Base-by-base conservation (phyloP, 1,284 basidiomycete genomes). In the Cryptococcus maquisensis region DNA sequence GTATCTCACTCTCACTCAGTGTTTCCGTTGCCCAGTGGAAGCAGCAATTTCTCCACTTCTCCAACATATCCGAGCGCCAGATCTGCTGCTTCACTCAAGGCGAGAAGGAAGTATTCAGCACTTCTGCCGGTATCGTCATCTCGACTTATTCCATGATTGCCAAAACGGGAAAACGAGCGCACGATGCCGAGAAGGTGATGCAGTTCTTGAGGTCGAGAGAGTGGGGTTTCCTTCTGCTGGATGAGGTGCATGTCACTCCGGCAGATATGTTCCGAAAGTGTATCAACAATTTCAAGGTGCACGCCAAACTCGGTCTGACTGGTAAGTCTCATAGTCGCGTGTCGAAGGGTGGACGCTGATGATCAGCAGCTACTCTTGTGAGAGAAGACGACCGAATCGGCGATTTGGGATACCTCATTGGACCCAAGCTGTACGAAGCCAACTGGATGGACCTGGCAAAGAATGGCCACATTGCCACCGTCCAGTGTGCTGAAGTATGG, bases 391-490 rank as follows among this genome's bases (percentile, higher is more conserved):
- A 99, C 75, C 98, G 98, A 80, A 98, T 99, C 66, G 88, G 90
- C 32, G 96, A 99, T 78, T 80, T 99, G 55, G 98, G 98, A 73
- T 98, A 98, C 72, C 89, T 98, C 83, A 98, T 99, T 70, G 96
- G 96, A 1, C 96, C 96, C 4, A 99, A 99, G 78, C 81, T 99
- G 43, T 99, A 98, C 74, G 96, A 99, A 77, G 96, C 96, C 7
- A 99, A 99, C 74, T 99, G 96, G 96, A 98, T 98, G 95, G 96
- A 99, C 76, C 84, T 99, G 63, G 96, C 96, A 32, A 92, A 92
- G 56, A 98, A 98, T 75, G 96, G 96, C 0, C 96, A 99, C 75
- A 99, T 99, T 70, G 96, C 96, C 4, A 98, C 96, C 64, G 96
- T 98, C 20, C 96, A 98, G 88, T 98, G 94, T 74, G 96, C 96